A percentile compares a stretch with the other conserved stretches of the same genome.
Evolutionary conservation across 192 early-diverging fungal genomes (phyloP).

Genomic region (Coemansia sp.): DNA sequence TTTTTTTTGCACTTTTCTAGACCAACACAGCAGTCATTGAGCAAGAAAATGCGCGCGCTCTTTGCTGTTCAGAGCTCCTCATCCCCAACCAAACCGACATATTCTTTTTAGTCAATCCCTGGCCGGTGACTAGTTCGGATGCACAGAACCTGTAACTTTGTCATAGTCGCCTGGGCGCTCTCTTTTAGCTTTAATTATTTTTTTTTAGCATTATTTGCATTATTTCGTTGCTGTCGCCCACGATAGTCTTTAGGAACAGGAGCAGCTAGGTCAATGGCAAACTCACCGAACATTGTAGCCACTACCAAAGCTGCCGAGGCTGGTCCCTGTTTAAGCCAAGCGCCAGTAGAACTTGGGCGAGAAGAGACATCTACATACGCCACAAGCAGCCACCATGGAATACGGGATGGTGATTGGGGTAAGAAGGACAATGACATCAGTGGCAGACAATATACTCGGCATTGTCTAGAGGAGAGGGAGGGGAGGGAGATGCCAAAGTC

Average conservation of each 20-base stretch:
- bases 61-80: not conserved
- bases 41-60: not conserved
- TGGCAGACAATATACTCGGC: not conserved
- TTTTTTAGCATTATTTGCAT: not conserved
- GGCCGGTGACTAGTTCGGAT: not conserved
- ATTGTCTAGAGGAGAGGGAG: not conserved
- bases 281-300: not conserved
- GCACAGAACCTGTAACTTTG: not conserved
- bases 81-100: not conserved
- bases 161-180: not conserved
- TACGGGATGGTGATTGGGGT: not conserved
- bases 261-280: not conserved
- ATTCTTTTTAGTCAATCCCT: not conserved
- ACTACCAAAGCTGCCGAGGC: not conserved
- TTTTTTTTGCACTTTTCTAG: not conserved
- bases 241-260: not conserved
- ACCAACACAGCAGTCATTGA: not conserved
- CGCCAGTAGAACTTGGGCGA: not conserved
- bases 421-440: not conserved
- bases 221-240: not conserved
- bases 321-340: not conserved
- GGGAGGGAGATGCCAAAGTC: not conserved
- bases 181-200: not conserved
- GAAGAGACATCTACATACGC: not conserved
- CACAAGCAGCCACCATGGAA: constrained; percentile 1